Percentiles rank a stretch among this genome's conserved stretches.
Conservation (phyloP, 345 rosid genomes). For the Gossypium arboreum region DNA sequence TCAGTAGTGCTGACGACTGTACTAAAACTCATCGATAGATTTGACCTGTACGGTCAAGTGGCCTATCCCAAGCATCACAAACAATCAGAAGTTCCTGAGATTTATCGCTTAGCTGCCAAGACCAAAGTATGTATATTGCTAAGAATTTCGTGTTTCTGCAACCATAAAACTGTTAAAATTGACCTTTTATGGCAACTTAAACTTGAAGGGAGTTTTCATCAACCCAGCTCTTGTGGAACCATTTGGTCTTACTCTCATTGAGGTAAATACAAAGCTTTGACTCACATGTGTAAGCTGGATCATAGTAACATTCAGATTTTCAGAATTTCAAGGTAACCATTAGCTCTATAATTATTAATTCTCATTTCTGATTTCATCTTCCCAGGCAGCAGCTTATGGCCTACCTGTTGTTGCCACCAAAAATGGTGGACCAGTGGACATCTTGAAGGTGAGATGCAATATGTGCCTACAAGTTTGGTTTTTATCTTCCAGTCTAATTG, state of each 20-base stretch:
- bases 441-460: constrained; percentile 43
- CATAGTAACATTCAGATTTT: not conserved
- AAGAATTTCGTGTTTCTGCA: constrained; percentile 8
- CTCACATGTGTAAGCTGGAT: not conserved
- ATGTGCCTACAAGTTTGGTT: not conserved
- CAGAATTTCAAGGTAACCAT: not conserved
- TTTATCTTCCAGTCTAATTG: constrained; percentile 3
- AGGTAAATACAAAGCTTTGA: constrained; percentile 33
- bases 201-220: constrained; percentile 66
- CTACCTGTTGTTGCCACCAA: constrained; percentile 65
- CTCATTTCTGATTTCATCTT: constrained; percentile 11
- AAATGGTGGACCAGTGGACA: constrained; percentile 72
- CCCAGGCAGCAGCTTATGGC: constrained; percentile 70
- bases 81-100: constrained; percentile 66
- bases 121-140: constrained; percentile 43
- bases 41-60: constrained; percentile 63
- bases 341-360: not conserved
- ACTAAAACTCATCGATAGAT: constrained; percentile 63
- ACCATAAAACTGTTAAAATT: constrained; percentile 23
- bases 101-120: constrained; percentile 66
- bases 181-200: constrained; percentile 23
- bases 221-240: constrained; percentile 76
- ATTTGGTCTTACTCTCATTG: constrained; percentile 65
- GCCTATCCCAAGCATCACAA: constrained; percentile 77
- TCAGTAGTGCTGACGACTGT: constrained; percentile 52